Percentiles rank a stretch among this genome's conserved stretches.
Evolutionary conservation across 2,329 filamentous ascomycete species (phyloP).

Genomic region (Cladosporium sp.): DNA sequence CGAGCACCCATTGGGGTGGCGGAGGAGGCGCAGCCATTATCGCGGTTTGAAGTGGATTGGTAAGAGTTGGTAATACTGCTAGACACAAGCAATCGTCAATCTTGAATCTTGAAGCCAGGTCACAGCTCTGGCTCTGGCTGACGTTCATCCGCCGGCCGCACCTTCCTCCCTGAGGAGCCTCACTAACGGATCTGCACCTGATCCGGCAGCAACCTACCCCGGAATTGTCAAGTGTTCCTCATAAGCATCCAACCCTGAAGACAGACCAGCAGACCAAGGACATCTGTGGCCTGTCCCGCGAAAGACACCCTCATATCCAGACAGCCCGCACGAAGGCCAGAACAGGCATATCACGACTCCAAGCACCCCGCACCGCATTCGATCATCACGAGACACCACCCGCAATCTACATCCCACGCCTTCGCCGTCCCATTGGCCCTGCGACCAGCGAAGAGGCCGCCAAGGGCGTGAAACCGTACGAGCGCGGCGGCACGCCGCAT

Average conservation of each 20-base stretch:
- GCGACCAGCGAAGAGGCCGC: neutral
- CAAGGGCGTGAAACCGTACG: constrained; percentile 13
- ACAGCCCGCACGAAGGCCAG: neutral
- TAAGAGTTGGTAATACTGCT: neutral
- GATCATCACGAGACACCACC: constrained; percentile 15
- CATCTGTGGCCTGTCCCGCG: neutral
- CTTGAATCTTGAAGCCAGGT: neutral
- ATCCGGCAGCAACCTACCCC: constrained; percentile 6
- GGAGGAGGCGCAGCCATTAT: constrained; percentile 39
- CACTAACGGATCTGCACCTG: constrained; percentile 8
- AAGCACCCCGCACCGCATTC: constrained; percentile 13
- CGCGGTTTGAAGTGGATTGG: neutral
- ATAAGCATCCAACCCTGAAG: neutral
- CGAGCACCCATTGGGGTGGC: constrained; percentile 77
- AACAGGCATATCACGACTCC: neutral
- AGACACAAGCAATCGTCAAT: neutral
- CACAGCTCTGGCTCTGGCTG: neutral
- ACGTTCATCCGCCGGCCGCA: neutral
- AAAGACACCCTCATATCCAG: neutral
- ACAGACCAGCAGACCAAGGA: neutral
- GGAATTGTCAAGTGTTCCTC: neutral
- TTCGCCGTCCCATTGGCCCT: constrained; percentile 12
- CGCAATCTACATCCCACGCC: constrained; percentile 14
- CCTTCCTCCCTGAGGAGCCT: constrained; percentile 1
- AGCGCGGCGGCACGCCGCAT: constrained; percentile 19